These are phyloP conservation scores for Cercospora nicotianae DNA, from an alignment of 2,329 filamentous ascomycete genomes.

Conservation along the genomic window DNA sequence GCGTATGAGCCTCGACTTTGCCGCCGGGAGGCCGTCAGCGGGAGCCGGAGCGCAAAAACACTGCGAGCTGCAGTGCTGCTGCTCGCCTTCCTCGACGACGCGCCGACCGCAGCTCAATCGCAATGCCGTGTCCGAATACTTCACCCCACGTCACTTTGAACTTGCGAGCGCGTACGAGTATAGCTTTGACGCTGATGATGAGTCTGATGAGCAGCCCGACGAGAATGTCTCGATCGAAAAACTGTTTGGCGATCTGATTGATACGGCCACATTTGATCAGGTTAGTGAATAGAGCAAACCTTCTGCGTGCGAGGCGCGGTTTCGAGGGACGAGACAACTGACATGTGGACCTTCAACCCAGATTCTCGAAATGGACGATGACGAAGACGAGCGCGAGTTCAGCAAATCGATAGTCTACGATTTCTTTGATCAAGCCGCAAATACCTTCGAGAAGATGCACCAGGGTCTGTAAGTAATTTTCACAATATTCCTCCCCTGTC, in stretches of 20 bases:
- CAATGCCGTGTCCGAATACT: slow-evolving; percentile 22
- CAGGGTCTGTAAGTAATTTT: slow-evolving; percentile 68
- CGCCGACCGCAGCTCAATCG: slow-evolving; percentile 22
- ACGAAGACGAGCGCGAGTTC: slow-evolving; percentile 80
- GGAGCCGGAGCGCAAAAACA: slow-evolving; percentile 1
- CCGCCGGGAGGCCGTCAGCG: slow-evolving; percentile 2
- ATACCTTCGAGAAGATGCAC: slow-evolving; percentile 85
- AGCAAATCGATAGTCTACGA: slow-evolving; percentile 83
- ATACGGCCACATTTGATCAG: slow-evolving; percentile 80
- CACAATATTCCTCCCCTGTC: background rate
- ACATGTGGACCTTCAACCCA: slow-evolving; percentile 13
- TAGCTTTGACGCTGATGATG: slow-evolving; percentile 30
- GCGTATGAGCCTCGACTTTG: slow-evolving; percentile 14
- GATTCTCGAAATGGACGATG: slow-evolving; percentile 98
- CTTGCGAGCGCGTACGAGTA: background rate
- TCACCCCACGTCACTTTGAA: slow-evolving; percentile 8
- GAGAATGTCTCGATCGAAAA: slow-evolving; percentile 53
- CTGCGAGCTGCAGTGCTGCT: slow-evolving; percentile 19
- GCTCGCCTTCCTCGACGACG: slow-evolving; percentile 17
- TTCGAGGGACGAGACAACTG: background rate
- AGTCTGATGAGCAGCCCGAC: slow-evolving; percentile 42
- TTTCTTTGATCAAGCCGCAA: slow-evolving; percentile 88
- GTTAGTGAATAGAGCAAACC: slow-evolving; percentile 22
- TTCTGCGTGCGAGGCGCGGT: background rate
- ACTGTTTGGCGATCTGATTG: slow-evolving; percentile 70